Evolutionary conservation across 2,329 filamentous ascomycete species (phyloP), one percentile per base, ranked within the genome.

Genomic region (Exophiala aquamarina): DNA sequence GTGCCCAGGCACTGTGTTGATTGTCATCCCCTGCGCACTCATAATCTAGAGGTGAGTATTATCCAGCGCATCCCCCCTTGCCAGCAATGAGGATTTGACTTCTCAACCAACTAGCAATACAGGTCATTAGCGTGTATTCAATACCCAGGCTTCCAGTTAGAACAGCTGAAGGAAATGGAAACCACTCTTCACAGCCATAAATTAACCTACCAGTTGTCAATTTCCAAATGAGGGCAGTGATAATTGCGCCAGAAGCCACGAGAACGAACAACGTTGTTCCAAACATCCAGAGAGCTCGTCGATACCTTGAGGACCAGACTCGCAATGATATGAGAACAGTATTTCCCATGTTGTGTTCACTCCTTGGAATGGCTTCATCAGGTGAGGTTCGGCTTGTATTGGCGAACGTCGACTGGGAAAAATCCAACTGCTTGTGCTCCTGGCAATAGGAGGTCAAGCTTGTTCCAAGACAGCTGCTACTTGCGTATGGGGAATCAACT

Each of bases 201-300:
- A n/a, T 7, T 34, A 14, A 20, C 35, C 20, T 20, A 37, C 35
- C 19, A 9, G 7, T 18, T n/a, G 35, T 37, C 15, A 37, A 21
- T 17, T 20, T 37, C 35, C 35, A 37, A 15, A 37, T 37, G n/a
- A 37, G 18, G 14, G 14, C 35, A 5, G 10, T 17, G 8, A 17
- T 37, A 17, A 37, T 20, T 7, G 35, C 35, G 7, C 14, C 17
- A 9, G 35, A 15, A 7, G 35, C 35, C n/a, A 18, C 18, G 4
- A 37, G 15, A 18, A 37, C 35, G 8, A 37, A 18, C 15, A 41
- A 8, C 3, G 51, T 15, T 18, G 44, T 49, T 20, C 21, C 45
- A 5, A 45, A 11, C 42, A 56, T 49, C 38, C 36, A 49, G 9
- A 56, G 19, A 4, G 34, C n/a, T n/a, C 50, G 44, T 28, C 47